Evolutionary conservation across 73 alveolate genomes (phyloP), one percentile per base, ranked within the genome.

Genomic region (Paraurostyla sp.): DNA sequence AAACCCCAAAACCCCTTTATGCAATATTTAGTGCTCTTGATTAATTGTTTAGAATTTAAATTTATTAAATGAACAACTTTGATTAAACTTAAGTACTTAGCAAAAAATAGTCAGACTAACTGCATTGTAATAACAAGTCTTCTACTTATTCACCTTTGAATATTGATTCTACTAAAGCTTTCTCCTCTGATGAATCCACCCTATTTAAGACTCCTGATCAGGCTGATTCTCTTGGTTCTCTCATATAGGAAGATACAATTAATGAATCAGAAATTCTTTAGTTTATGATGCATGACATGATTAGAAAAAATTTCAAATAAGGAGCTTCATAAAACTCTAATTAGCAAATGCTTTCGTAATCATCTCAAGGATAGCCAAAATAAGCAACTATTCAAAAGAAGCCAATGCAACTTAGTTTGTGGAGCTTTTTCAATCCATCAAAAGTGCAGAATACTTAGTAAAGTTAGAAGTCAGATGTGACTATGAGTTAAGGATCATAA

Each of bases 391-490:
- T 2, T 38, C 2, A 16, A 15, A 65, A 65, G 82, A 65, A 65
- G 58, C 82, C 82, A 65, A 65, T 65, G 82, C 82, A 65, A 40
- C 58, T 65, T 1, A 65, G 82, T 65, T 22, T 65, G 23, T 65
- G 82, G 82, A 65, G 82, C 41, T 65, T 65, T 58, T 65, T 65
- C 36, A 65, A 65, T 58, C 82, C 82, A 2, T 4, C 35, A 16
- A 22, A 65, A 65, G 32, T 27, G 25, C 11, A 45, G 18, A 45
- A 45, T 45, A 13, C 57, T 45, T 18, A 45, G 22, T 45, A 45
- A 45, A 45, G 18, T 45, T 40, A 65, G 82, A 65, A 65, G 25
- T 38, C 60, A 38, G 82, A 65, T 38, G 15, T 15, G 38, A 1
- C 33, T 25, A 65, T 65, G 82, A 65, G 41, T 25, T 22, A n/a